Evolutionary conservation across 805 yeast genomes (phyloP), one percentile per base, ranked within the genome.

Genomic region (Kuraishia capsulata): DNA sequence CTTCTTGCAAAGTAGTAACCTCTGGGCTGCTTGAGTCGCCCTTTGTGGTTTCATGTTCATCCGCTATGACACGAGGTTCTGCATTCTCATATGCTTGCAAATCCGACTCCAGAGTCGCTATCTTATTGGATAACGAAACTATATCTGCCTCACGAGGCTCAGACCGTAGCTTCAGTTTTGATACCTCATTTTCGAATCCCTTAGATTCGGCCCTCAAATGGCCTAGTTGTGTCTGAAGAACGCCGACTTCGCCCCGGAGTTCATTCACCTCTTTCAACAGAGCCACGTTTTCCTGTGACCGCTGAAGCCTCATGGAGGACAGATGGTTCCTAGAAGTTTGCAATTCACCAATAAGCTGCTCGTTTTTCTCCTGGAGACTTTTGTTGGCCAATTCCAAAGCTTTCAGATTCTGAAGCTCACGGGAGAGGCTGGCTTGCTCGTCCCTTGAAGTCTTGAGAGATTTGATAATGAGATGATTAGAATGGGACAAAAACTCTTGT

Each of bases 401-500:
- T 23, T 23, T 11, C 8, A 8, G 11, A 23, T 23, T 11, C 26
- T 23, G 26, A 8, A 23, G 26, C 11, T 23, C 11, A 11, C 26
- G 26, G 10, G 11, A 11, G 11, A 23, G 8, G 26, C 14, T 18
- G 4, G 5, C 30, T 8, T 35, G 29, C 18, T 39, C 20, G 8
- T 32, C 31, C 24, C 24, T 36, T 23, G 21, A 25, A 17, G 24
- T 23, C 17, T 29, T 19, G 18, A 20, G 28, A 30, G 24, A 23
- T 5, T 18, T 8, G 17, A 43, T 23, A 18, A 38, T 64, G 42
- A 73, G 60, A 37, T 69, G 62, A 36, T 71, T 72, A 46, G 76
- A 50, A 52, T 73, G 78, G 36, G 67, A 64, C 3, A 74, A 62
- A 47, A 81, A 80, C 36, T 77, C 81, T 29, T 76, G 58, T 50